These are phyloP conservation scores for Starmera stellimalicola DNA, from an alignment of 1,139 yeast species.

Conservation along the genomic window DNA sequence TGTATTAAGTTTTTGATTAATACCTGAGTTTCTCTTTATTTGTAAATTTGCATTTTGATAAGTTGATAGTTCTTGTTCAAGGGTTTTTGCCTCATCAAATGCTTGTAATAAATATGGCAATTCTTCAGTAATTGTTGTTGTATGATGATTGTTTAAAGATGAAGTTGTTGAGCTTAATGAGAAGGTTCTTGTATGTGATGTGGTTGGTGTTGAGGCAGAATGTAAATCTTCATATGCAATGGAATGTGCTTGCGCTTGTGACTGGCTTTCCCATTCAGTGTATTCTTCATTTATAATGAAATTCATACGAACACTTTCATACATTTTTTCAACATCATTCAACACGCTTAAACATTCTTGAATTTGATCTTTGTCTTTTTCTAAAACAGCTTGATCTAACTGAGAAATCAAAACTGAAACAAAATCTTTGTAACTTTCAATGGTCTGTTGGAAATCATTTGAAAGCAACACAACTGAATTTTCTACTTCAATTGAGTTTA, in stretches of 20 bases:
- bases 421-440: constrained; percentile 19
- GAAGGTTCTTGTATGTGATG: constrained; percentile 14
- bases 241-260: constrained; percentile 4
- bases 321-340: constrained; percentile 28
- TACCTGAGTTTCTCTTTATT: constrained; percentile 1
- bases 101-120: constrained; percentile 27
- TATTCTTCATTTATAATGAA: constrained; percentile 21
- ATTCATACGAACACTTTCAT: constrained; percentile 24
- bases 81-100: constrained; percentile 25
- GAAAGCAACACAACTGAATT: constrained; percentile 14
- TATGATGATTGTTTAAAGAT: constrained; percentile 11
- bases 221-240: constrained; percentile 1
- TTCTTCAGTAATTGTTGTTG: constrained; percentile 23
- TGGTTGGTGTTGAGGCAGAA: constrained; percentile 1
- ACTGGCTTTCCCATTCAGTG: constrained; percentile 15
- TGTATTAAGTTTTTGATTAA: constrained; percentile 3
- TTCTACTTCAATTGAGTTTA: constrained; percentile 11
- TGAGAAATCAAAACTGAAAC: constrained; percentile 24
- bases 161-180: constrained; percentile 13
- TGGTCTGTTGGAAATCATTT: constrained; percentile 17
- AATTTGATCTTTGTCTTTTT: constrained; percentile 21
- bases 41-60: constrained; percentile 3
- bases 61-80: constrained; percentile 20
- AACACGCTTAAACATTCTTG: constrained; percentile 25
- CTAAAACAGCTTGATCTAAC: constrained; percentile 21